A percentile compares a stretch with the other conserved stretches of the same genome.
These are phyloP conservation scores for Cercospora zeae-maydis DNA, from an alignment of 2,329 filamentous ascomycete genomes.

Conservation along the genomic window DNA sequence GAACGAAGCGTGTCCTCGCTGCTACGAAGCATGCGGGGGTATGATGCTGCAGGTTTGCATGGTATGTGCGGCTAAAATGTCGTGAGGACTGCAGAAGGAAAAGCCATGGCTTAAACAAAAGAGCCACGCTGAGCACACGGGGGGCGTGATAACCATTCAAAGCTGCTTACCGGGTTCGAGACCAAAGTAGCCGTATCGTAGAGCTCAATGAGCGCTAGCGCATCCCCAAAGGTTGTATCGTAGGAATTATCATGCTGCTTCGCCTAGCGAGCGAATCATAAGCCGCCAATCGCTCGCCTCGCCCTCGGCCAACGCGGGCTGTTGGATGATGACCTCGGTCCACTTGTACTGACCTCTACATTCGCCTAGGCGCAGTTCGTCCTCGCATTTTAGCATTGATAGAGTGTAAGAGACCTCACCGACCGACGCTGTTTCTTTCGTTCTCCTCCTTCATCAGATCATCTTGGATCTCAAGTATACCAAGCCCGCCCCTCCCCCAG, in stretches of 20 bases:
- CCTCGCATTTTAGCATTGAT: neutral
- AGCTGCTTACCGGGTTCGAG: neutral
- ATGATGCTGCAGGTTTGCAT: neutral
- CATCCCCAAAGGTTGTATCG: neutral
- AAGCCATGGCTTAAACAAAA: neutral
- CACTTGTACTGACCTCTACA: neutral
- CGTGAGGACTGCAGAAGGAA: neutral
- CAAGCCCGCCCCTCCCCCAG: neutral
- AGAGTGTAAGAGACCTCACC: constrained; percentile 2
- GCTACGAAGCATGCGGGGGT: no score
- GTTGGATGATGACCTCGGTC: neutral
- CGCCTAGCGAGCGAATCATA: neutral
- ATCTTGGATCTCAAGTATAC: neutral
- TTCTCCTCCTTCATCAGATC: neutral
- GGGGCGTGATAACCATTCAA: neutral
- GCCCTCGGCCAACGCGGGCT: neutral
- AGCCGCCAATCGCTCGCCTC: neutral
- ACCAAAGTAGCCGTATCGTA: neutral
- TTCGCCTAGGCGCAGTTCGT: neutral
- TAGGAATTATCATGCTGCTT: neutral
- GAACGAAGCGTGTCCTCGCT: no score
- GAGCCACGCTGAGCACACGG: neutral
- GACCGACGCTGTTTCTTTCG: neutral
- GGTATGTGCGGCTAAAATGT: neutral
- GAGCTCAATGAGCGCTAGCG: neutral